Percentiles rank a stretch among this genome's conserved stretches.
Conservation (phyloP, 768 basidiomycete genomes). For the Hemileccinum impolitum region DNA sequence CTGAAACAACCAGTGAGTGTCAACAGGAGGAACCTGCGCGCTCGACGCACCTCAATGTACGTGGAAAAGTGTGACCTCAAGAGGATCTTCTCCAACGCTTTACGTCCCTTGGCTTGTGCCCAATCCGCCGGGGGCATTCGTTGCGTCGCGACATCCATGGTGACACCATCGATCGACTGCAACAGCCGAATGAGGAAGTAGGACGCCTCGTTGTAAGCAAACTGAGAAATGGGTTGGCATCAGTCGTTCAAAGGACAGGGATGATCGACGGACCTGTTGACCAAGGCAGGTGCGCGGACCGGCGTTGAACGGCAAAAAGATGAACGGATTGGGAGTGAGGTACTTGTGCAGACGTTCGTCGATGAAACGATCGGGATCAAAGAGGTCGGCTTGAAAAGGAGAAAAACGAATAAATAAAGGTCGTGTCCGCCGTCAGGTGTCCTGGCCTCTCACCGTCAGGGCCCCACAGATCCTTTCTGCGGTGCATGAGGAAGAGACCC, state of each 20-base stretch:
- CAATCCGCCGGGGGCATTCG: conserved; percentile 32
- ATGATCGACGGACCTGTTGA: conserved; percentile 30
- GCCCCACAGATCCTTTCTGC: conserved; percentile 24
- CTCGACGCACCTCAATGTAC: conserved; percentile 35
- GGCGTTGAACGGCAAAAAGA: conserved; percentile 68
- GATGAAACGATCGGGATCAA: conserved; percentile 66
- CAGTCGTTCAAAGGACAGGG: no score
- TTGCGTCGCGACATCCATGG: conserved; percentile 37
- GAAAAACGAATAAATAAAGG: not conserved
- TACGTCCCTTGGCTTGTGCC: conserved; percentile 32
- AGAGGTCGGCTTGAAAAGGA: conserved; percentile 29
- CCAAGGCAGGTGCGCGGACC: conserved; percentile 65
- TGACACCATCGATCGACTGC: conserved; percentile 44
- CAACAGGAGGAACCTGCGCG: no score
- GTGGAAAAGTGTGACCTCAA: conserved; percentile 40
- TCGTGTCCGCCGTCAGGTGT: not conserved
- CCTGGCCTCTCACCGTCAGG: conserved; percentile 35
- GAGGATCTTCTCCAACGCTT: conserved; percentile 40
- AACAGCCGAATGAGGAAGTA: conserved; percentile 52
- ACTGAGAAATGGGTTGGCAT: conserved; percentile 26
- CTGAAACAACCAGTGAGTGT: conserved; percentile 1
- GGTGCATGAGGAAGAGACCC: conserved; percentile 34
- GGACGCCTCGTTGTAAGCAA: conserved; percentile 55
- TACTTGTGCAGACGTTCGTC: conserved; percentile 54
- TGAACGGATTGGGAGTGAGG: conserved; percentile 57